These are phyloP conservation scores for Clavariopsis aquatica DNA, from an alignment of 495 filamentous ascomycete genomes.

Conservation along the genomic window DNA sequence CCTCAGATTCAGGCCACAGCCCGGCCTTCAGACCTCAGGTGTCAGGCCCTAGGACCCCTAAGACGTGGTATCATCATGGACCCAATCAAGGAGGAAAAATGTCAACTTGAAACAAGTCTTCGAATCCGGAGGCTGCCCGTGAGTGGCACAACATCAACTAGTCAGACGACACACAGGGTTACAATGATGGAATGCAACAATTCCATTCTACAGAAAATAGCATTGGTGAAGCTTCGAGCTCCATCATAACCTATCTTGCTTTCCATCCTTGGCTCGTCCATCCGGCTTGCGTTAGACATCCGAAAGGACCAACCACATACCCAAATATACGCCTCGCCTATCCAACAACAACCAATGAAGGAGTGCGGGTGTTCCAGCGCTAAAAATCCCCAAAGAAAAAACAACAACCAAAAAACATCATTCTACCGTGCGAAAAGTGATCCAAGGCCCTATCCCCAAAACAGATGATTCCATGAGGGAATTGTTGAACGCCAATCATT, in stretches of 20 bases:
- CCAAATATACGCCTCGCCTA: background rate
- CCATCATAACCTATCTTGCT: slow-evolving; percentile 6
- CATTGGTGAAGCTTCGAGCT: background rate
- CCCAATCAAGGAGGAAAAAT: no score
- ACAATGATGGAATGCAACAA: background rate
- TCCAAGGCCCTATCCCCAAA: background rate
- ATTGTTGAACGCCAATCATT: slow-evolving; percentile 20
- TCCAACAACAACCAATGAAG: slow-evolving; percentile 7
- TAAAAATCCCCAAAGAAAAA: no score
- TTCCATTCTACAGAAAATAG: slow-evolving; percentile 15
- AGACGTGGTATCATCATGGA: no score
- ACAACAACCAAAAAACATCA: slow-evolving; percentile 13
- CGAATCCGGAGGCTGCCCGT: no score
- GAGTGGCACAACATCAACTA: no score
- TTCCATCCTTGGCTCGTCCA: background rate
- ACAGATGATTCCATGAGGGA: slow-evolving; percentile 6
- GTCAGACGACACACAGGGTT: background rate
- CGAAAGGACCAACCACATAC: background rate
- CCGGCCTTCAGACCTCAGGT: no score
- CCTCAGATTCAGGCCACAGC: background rate
- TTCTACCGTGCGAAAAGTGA: slow-evolving; percentile 20
- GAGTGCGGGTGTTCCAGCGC: slow-evolving; percentile 9
- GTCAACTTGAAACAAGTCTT: no score
- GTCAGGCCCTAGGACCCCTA: no score
- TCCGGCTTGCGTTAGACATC: background rate